Evolutionary conservation across 2,329 filamentous ascomycete species (phyloP).

Genomic region (Emmonsia crescens): DNA sequence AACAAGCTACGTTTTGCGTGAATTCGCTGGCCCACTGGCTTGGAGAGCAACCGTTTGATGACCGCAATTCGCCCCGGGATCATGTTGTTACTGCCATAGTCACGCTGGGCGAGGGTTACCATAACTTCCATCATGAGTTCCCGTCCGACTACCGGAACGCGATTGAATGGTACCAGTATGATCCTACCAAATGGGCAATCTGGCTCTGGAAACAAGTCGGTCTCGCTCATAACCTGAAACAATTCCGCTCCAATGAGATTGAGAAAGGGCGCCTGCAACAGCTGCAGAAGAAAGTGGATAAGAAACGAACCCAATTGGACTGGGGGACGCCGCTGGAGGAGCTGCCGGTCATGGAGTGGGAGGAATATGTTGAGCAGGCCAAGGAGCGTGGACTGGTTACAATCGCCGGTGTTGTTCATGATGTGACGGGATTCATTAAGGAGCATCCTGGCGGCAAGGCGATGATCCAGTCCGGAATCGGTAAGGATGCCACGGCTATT

Average conservation of each 20-base stretch:
- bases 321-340: conserved; percentile 78
- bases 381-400: conserved; percentile 61
- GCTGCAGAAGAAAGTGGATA: conserved; percentile 82
- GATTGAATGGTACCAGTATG: conserved; percentile 82
- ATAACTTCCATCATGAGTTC: conserved; percentile 94
- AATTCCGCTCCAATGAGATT: conserved; percentile 83
- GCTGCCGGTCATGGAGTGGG: conserved; percentile 74
- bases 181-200: conserved; percentile 83
- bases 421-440: conserved; percentile 71
- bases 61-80: conserved; percentile 80
- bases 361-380: conserved; percentile 63
- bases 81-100: conserved; percentile 79
- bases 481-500: conserved; percentile 82
- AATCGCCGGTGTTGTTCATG: conserved; percentile 74
- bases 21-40: conserved; percentile 90
- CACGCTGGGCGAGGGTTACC: conserved; percentile 78
- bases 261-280: conserved; percentile 84
- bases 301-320: conserved; percentile 68
- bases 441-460: conserved; percentile 83
- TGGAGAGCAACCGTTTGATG: conserved; percentile 82
- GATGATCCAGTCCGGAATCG: conserved; percentile 67
- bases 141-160: conserved; percentile 86
- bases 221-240: conserved; percentile 75
- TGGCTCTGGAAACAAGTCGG: conserved; percentile 73
- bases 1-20: conserved; percentile 87